A percentile compares a stretch with the other conserved stretches of the same genome.
phyloP scores from a whole-genome alignment of 1,284 basidiomycete species.

The Cryptococcus deneoformans region DNA sequence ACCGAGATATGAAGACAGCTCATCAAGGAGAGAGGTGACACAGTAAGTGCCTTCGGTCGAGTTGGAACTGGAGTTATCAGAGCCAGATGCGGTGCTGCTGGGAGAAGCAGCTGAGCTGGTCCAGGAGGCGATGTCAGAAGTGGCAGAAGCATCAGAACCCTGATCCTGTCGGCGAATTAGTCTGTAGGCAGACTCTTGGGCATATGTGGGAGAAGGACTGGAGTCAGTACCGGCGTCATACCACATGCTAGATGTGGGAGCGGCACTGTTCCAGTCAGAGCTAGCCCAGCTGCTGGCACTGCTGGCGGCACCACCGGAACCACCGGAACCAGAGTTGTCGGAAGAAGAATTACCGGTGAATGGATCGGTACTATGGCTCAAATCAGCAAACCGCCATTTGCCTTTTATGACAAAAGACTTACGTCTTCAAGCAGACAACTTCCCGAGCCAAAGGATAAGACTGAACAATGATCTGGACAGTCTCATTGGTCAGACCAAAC shows the following conservation, averaged over 20 bases:
- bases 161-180: background rate
- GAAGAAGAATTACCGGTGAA: background rate
- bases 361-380: conserved; percentile 1
- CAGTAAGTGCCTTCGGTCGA: conserved; percentile 37
- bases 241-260: background rate
- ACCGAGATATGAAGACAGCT: conserved; percentile 36
- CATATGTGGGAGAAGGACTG: background rate
- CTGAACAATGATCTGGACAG: conserved; percentile 23
- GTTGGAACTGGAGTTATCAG: conserved; percentile 16
- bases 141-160: background rate
- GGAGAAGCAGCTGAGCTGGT: background rate
- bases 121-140: background rate
- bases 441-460: conserved; percentile 43
- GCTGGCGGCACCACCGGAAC: background rate
- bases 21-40: conserved; percentile 32
- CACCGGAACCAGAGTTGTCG: background rate
- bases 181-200: background rate
- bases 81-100: background rate
- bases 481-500: conserved; percentile 26
- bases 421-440: conserved; percentile 44
- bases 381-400: background rate
- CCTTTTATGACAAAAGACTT: conserved; percentile 2
- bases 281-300: background rate
- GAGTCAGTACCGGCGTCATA: background rate
- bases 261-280: background rate